Percentiles rank a stretch among this genome's conserved stretches.
Evolutionary conservation across 169 alveolate species (phyloP).

Genomic region (Neospora caninum): DNA sequence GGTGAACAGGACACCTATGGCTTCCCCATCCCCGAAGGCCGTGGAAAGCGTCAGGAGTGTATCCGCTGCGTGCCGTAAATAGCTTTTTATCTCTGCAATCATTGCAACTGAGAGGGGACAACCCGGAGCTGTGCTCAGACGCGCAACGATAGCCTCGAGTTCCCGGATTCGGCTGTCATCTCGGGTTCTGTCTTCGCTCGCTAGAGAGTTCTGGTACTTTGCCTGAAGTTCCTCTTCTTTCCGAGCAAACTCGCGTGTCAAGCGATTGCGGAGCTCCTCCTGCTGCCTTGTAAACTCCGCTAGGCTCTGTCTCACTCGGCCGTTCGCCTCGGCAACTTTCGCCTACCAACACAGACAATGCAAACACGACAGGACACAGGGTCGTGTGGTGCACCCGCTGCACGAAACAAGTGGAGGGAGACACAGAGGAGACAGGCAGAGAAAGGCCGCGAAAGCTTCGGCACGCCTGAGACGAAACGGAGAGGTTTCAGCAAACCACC

Average conservation of each 20-base stretch:
- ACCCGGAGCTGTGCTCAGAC: neutral
- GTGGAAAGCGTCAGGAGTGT: neutral
- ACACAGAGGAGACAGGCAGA: neutral
- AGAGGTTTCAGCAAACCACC: neutral
- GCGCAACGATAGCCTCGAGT: neutral
- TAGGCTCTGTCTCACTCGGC: neutral
- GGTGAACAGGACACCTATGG: neutral
- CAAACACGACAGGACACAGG: neutral
- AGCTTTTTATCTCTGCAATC: neutral
- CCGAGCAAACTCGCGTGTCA: neutral
- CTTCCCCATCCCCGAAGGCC: neutral
- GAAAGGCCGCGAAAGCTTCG: neutral
- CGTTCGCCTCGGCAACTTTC: constrained; percentile 1
- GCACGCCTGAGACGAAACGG: neutral
- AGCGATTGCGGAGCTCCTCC: neutral
- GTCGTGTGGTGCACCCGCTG: neutral
- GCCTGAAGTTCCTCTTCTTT: neutral
- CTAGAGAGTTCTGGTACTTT: neutral
- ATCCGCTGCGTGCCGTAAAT: neutral
- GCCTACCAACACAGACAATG: neutral
- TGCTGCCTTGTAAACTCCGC: neutral
- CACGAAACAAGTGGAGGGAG: neutral
- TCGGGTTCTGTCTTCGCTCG: neutral
- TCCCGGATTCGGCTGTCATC: neutral
- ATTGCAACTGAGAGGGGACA: neutral